Conservation (phyloP, 805 yeast species). For the Cyberlindnera petersonii region DNA sequence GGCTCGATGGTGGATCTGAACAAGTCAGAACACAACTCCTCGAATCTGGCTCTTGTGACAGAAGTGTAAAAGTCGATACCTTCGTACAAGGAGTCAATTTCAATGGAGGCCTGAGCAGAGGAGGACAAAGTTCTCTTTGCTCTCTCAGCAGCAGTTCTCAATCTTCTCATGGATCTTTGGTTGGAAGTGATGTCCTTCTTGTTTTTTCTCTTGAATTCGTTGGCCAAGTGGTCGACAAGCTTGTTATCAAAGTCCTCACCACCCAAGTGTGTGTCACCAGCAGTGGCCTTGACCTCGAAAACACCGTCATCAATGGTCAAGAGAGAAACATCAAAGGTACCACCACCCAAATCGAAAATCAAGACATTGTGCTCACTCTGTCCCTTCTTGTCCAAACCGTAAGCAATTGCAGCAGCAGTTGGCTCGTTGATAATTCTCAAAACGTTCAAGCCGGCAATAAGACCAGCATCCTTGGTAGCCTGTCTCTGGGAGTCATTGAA, state of each 20-base stretch:
- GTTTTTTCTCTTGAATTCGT: conserved; percentile 97
- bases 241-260: conserved; percentile 89
- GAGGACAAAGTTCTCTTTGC: conserved; percentile 98
- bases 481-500: conserved; percentile 98
- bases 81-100: conserved; percentile 93
- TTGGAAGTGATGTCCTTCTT: conserved; percentile 88
- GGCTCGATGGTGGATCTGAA: conserved; percentile 95
- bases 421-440: conserved; percentile 95
- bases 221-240: conserved; percentile 87
- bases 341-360: conserved; percentile 77
- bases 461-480: conserved; percentile 97
- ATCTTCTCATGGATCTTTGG: conserved; percentile 97
- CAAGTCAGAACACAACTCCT: conserved; percentile 93
- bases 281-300: conserved; percentile 77
- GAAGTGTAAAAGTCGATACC: conserved; percentile 98
- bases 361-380: conserved; percentile 78
- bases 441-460: conserved; percentile 92
- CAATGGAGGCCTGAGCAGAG: conserved; percentile 93
- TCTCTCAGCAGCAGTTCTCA: conserved; percentile 98
- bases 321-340: conserved; percentile 78
- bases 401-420: conserved; percentile 97
- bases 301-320: conserved; percentile 77
- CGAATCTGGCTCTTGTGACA: conserved; percentile 97
- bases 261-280: conserved; percentile 82
- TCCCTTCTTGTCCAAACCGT: conserved; percentile 73